Percentiles rank a stretch among this genome's conserved stretches.
Evolutionary conservation across 495 filamentous ascomycete genomes (phyloP).

Genomic region (Podospora appendiculata): DNA sequence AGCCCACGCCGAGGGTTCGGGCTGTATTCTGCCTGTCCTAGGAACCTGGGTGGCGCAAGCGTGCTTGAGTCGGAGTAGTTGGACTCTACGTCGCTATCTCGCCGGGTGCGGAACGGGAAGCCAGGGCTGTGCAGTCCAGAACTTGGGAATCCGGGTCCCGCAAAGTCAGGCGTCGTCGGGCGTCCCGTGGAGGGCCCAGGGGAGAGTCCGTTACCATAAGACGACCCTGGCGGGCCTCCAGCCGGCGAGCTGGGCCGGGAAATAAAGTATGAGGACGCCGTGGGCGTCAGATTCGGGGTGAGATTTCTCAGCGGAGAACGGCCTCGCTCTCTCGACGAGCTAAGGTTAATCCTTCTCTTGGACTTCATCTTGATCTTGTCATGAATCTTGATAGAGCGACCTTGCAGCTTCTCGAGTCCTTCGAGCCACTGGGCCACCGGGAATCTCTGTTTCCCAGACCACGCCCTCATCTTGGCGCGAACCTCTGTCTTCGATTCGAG

Average conservation of each 20-base stretch:
- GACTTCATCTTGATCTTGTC: slow-evolving; percentile 7
- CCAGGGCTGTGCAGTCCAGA: background rate
- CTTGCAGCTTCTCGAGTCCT: slow-evolving; percentile 51
- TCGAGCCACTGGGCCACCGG: slow-evolving; percentile 60
- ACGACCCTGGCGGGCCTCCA: too few species aligned
- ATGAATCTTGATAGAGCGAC: slow-evolving; percentile 32
- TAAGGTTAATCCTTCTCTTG: slow-evolving; percentile 1
- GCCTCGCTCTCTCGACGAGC: background rate
- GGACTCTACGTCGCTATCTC: slow-evolving; percentile 5
- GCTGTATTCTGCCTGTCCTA: slow-evolving; percentile 2
- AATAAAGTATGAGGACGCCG: background rate
- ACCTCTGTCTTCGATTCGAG: slow-evolving; percentile 49
- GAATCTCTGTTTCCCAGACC: slow-evolving; percentile 64
- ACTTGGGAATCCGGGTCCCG: background rate
- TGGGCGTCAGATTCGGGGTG: background rate
- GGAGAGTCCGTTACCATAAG: background rate
- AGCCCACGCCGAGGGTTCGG: background rate
- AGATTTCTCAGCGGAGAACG: background rate
- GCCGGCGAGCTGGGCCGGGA: slow-evolving; percentile 2
- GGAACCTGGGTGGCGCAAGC: slow-evolving; percentile 2
- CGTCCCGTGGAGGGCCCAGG: background rate
- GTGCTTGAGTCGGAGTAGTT: slow-evolving; percentile 4
- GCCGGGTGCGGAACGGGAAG: background rate
- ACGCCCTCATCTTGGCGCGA: slow-evolving; percentile 62
- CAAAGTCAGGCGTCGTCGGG: background rate